These are phyloP conservation scores for Phialophora chinensis DNA, from an alignment of 2,329 filamentous ascomycete genomes.

Conservation along the genomic window DNA sequence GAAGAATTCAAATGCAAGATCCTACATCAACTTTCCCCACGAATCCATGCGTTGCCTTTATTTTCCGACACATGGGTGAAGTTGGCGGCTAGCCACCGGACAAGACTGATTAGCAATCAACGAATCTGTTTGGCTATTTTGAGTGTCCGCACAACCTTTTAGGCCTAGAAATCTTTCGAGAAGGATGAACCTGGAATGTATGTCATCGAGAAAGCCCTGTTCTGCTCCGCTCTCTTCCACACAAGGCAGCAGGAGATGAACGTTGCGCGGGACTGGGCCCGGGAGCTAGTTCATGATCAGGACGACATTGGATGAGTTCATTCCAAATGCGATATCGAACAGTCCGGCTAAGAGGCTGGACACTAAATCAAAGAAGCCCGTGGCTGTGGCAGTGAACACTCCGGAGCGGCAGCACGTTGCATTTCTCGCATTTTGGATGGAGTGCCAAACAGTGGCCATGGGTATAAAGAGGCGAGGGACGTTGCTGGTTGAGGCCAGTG, in stretches of 20 bases:
- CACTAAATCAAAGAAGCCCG: neutral
- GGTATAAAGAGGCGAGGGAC: neutral
- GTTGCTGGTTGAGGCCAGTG: too few species aligned
- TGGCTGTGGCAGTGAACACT: neutral
- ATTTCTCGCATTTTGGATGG: neutral
- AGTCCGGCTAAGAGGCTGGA: neutral
- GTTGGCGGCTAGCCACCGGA: neutral
- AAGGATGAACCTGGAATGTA: too few species aligned
- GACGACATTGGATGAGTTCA: neutral
- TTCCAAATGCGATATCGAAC: neutral
- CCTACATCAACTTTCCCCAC: neutral
- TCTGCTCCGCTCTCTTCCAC: neutral
- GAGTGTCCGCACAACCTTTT: too few species aligned
- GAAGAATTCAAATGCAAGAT: constrained; percentile 1
- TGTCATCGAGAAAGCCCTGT: neutral
- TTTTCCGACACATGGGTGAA: neutral
- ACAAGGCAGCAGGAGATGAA: neutral
- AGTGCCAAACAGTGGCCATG: neutral
- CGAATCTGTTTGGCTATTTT: neutral
- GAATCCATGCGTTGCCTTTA: neutral
- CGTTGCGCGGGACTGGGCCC: neutral
- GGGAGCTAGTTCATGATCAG: neutral
- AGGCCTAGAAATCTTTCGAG: too few species aligned
- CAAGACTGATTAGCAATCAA: constrained; percentile 1
- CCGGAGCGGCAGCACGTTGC: neutral